Evolutionary conservation across 2,329 filamentous ascomycete species (phyloP).

Genomic region (Sclerotinia nivalis): DNA sequence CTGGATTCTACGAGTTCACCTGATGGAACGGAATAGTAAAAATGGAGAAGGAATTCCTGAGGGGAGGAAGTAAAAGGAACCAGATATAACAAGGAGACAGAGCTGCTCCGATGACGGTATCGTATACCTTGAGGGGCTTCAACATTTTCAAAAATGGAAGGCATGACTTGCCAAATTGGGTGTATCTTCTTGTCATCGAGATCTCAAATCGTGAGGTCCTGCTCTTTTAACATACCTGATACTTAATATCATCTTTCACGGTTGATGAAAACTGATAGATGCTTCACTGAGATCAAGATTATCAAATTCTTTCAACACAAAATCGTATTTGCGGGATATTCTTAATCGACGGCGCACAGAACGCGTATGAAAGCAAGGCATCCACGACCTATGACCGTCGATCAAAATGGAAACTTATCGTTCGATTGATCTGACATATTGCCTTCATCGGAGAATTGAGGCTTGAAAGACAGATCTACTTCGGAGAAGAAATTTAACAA

Average conservation of each 20-base stretch:
- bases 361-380: neutral
- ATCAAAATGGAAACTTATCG: neutral
- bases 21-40: neutral
- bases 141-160: neutral
- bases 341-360: neutral
- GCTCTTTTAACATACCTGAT: neutral
- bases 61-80: neutral
- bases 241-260: neutral
- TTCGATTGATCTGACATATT: too few relatives aligned
- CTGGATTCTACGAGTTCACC: neutral
- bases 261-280: conserved; percentile 6
- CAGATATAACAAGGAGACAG: neutral
- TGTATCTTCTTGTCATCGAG: neutral
- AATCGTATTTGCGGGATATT: conserved; percentile 5
- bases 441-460: neutral
- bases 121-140: neutral
- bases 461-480: too few relatives aligned
- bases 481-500: neutral
- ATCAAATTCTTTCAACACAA: neutral
- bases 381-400: neutral
- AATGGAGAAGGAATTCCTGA: neutral
- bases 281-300: neutral
- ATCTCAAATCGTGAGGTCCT: neutral
- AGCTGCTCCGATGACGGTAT: neutral
- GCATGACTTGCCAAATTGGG: neutral